Evolutionary conservation across 192 early-diverging fungal genomes (phyloP).

Genomic region (Coemansia sp.): DNA sequence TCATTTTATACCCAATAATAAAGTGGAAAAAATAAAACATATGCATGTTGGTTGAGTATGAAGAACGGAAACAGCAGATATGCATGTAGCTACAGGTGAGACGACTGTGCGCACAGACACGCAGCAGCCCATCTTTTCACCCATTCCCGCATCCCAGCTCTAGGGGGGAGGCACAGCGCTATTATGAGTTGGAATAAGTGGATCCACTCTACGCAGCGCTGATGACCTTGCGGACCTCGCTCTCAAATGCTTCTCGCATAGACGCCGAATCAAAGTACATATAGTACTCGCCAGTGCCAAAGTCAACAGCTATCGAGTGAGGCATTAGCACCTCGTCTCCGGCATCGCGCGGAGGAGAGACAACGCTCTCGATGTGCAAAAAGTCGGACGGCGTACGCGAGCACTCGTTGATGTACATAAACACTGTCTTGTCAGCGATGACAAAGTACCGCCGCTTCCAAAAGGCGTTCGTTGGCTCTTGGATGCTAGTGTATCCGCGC

Average conservation of each 20-base stretch:
- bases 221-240: constrained; percentile 28
- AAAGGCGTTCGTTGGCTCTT: constrained; percentile 45
- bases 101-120: background rate
- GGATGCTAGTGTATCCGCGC: constrained; percentile 52
- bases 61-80: background rate
- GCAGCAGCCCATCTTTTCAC: background rate
- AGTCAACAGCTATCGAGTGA: constrained; percentile 40
- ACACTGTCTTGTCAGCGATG: constrained; percentile 40
- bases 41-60: constrained; percentile 1
- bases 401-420: constrained; percentile 56
- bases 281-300: constrained; percentile 48
- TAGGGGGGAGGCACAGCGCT: background rate
- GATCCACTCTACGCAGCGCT: background rate
- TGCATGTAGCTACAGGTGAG: constrained; percentile 2
- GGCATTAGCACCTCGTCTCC: constrained; percentile 52
- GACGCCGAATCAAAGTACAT: constrained; percentile 43
- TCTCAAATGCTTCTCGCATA: constrained; percentile 39
- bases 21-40: background rate
- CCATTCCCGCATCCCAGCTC: background rate
- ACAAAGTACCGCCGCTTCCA: constrained; percentile 58
- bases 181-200: background rate
- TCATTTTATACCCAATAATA: background rate
- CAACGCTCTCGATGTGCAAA: constrained; percentile 20
- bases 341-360: constrained; percentile 36
- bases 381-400: constrained; percentile 41